Evolutionary conservation across 78 protist species (phyloP), one percentile per base, ranked within the genome.

Genomic region (Protostelium mycophagum): DNA sequence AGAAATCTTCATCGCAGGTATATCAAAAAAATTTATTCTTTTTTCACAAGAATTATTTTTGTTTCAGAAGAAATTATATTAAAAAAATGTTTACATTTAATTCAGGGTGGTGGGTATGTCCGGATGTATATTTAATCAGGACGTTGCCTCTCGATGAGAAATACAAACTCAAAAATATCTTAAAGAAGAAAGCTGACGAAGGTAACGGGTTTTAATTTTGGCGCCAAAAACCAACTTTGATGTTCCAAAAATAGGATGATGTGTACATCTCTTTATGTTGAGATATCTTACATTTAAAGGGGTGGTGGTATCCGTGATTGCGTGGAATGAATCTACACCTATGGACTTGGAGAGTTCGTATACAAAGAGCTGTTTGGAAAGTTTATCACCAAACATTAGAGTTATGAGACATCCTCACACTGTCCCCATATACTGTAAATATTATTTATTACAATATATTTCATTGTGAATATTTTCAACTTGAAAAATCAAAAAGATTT

Each of bases 291-390:
- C n/a, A n/a, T n/a, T 25, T 51, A 16, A 5, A 51, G 73, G 73
- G 16, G 73, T 51, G 73, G 73, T 51, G 31, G 87, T 94, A 37
- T 94, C 89, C 51, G 83, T 94, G 29, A 85, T 94, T 1, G 90
- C 91, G 5, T 94, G 96, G 96, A 93, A 93, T 63, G 96, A 93
- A 87, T 90, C 96, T 89, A 88, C 90, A 34, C 93, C 93, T 0
- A 85, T 84, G 85, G 93, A 93, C 87, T 85, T 93, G 0, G 92
- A 91, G 36, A 87, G 91, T 83, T 35, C 91, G 9, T 73, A 84
- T 38, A 91, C 89, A 28, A 93, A 90, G 37, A 34, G 85, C 35
- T 36, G 88, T 35, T 88, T 93, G 84, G 95, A 93, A 37, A 88
- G 84, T 37, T 35, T 93, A 25, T 90, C 86, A 38, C 84, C 86